Percentiles rank a stretch among this genome's conserved stretches.
These are phyloP conservation scores for Stachybotrys echinatus DNA, from an alignment of 2,329 filamentous ascomycete species.

Conservation along the genomic window DNA sequence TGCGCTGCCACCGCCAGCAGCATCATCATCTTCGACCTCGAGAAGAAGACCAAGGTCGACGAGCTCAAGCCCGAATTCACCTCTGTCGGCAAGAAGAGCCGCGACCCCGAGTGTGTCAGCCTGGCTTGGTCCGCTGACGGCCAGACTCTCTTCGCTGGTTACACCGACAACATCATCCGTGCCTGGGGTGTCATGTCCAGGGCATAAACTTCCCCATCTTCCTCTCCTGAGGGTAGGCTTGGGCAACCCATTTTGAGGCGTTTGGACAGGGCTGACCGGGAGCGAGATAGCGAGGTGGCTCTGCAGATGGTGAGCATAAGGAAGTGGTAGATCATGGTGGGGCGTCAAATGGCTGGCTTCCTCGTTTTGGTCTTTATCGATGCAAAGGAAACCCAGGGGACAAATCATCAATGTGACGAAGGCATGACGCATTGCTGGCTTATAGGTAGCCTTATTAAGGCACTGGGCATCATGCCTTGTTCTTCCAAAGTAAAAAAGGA, in stretches of 20 bases:
- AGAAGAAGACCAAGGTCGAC: constrained; percentile 99
- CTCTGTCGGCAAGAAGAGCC: constrained; percentile 97
- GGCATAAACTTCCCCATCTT: constrained; percentile 50
- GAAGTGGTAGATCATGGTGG: constrained; percentile 37
- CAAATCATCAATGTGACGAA: constrained; percentile 27
- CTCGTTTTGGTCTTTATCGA: constrained; percentile 39
- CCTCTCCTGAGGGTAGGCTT: constrained; percentile 11
- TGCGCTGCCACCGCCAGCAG: constrained; percentile 94
- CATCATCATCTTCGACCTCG: constrained; percentile 99
- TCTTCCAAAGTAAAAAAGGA: constrained; percentile 32
- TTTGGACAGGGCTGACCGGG: neutral
- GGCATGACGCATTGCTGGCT: constrained; percentile 30
- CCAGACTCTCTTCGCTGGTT: constrained; percentile 98
- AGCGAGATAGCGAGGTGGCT: neutral
- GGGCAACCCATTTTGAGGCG: neutral
- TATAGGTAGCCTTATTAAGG: constrained; percentile 30
- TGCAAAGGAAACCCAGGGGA: constrained; percentile 27
- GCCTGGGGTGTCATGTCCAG: constrained; percentile 97
- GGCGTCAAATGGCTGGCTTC: constrained; percentile 41
- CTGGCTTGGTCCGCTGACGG: constrained; percentile 98
- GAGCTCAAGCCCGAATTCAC: constrained; percentile 99
- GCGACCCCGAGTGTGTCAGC: constrained; percentile 95
- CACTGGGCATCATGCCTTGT: constrained; percentile 34
- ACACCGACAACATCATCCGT: constrained; percentile 99
- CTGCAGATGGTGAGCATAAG: neutral